A percentile compares a stretch with the other conserved stretches of the same genome.
Evolutionary conservation across 139 green algal species (phyloP).

Genomic region (Desmodesmus armatus): DNA sequence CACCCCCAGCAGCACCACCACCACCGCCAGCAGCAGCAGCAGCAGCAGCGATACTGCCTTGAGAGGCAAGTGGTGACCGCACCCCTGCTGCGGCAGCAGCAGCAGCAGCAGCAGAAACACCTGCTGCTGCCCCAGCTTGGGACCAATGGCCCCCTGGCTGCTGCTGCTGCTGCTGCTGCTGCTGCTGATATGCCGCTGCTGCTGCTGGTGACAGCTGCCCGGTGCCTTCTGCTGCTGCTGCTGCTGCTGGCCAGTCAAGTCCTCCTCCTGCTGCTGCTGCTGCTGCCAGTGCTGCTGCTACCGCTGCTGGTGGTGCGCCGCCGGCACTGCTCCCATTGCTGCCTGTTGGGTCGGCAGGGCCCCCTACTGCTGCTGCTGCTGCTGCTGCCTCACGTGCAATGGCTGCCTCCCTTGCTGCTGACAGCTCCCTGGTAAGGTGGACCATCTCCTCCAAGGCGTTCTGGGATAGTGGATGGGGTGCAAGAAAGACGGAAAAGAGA

Average conservation of each 20-base stretch:
- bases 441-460: conserved; percentile 63
- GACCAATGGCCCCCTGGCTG: not conserved
- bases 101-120: too few species aligned
- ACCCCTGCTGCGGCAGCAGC: too few species aligned
- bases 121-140: not conserved
- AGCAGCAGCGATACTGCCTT: too few species aligned
- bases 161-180: conserved; percentile 11
- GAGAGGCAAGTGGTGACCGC: too few species aligned
- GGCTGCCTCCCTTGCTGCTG: conserved; percentile 34
- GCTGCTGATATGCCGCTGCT: not conserved
- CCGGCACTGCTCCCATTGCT: not conserved
- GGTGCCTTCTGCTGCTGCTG: not conserved
- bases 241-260: not conserved
- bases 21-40: not conserved
- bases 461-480: too few species aligned
- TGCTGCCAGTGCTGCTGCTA: not conserved
- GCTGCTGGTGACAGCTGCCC: not conserved
- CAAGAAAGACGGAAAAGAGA: too few species aligned
- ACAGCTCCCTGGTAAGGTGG: conserved; percentile 4
- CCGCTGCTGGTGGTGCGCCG: not conserved
- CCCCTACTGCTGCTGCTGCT: conserved; percentile 7
- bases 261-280: not conserved
- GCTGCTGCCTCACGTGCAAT: conserved; percentile 28
- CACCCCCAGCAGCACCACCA: not conserved
- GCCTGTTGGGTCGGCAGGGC: not conserved